Evolutionary conservation across 1,284 basidiomycete genomes (phyloP), one percentile per base, ranked within the genome.

Genomic region (Xerocomus nothofagi): DNA sequence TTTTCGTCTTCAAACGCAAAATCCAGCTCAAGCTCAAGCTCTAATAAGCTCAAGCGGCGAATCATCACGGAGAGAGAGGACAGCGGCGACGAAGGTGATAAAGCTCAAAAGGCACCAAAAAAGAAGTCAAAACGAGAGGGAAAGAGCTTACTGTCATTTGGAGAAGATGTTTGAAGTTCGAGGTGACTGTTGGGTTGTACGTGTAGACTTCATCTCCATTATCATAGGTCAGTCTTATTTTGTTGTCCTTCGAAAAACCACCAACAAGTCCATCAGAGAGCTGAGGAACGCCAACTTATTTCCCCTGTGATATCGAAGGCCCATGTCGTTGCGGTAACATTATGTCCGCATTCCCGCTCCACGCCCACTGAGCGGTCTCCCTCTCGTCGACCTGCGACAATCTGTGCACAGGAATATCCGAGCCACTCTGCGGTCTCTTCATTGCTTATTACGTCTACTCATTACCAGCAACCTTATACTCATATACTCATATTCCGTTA

Each of bases 81-180:
- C 24, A 63, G 67, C 39, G 64, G 65, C 14, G 57, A 61, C 10
- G 44, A 57, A 27, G 40, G 37, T 2, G 40, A 27, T 15, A 63
- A 50, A 12, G 51, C 52, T n/a, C 69, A 66, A 47, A 73, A 71
- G 54, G 54, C 44, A 3, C 57, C 63, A 41, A 79, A 72, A 59
- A 76, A 80, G 71, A 79, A 76, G 56, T 53, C 69, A 0, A 78
- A 77, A 61, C 76, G 74, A 51, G 66, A 68, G 49, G 74, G 71
- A 55, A 84, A 81, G 63, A 72, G 73, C 24, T 57, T 82, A 24
- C 66, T 86, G 15, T 85, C 83, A 0, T 86, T 86, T 53, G 80
- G 73, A 27, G 81, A 81, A 53, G 58, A 60, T 30, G 47, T 58
- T 39, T 60, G 46, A 64, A n/a, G 20, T 26, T 47, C 31, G 0